These are phyloP conservation scores for Vigna angularis DNA, from an alignment of 306 rosid genomes.

Conservation along the genomic window DNA sequence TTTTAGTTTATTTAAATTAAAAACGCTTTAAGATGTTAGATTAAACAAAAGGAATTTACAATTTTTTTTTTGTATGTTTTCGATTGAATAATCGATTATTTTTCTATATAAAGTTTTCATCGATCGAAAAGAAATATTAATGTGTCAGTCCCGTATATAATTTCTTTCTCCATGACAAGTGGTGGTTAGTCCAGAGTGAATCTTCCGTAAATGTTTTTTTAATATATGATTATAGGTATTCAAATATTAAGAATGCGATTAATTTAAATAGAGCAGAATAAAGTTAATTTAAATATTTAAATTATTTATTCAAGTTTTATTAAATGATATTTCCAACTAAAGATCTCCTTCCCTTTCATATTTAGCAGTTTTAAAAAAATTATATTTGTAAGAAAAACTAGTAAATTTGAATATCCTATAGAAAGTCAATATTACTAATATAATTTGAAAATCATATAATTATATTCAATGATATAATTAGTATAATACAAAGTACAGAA, in stretches of 20 bases:
- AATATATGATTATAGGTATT: background rate
- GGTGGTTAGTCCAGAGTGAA: background rate
- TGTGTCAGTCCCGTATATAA: too few relatives aligned
- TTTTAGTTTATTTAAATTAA: too few relatives aligned
- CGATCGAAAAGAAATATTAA: too few relatives aligned
- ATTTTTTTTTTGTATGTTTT: too few relatives aligned
- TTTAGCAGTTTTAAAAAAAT: background rate
- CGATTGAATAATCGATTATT: too few relatives aligned
- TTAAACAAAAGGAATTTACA: too few relatives aligned
- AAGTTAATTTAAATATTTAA: background rate
- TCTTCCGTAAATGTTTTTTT: background rate
- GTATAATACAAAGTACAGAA: too few relatives aligned
- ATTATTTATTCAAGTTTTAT: background rate
- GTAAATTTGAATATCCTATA: background rate
- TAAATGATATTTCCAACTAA: background rate
- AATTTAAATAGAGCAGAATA: background rate
- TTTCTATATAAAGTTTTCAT: too few relatives aligned
- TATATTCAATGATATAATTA: too few relatives aligned
- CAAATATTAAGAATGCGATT: background rate
- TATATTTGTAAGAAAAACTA: background rate
- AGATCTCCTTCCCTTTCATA: background rate
- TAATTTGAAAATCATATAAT: background rate
- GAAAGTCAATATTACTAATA: background rate
- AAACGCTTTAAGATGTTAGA: too few relatives aligned
- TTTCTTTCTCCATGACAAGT: background rate